These are phyloP conservation scores for Fusarium begoniae DNA, from an alignment of 2,329 filamentous ascomycete genomes.

Conservation along the genomic window DNA sequence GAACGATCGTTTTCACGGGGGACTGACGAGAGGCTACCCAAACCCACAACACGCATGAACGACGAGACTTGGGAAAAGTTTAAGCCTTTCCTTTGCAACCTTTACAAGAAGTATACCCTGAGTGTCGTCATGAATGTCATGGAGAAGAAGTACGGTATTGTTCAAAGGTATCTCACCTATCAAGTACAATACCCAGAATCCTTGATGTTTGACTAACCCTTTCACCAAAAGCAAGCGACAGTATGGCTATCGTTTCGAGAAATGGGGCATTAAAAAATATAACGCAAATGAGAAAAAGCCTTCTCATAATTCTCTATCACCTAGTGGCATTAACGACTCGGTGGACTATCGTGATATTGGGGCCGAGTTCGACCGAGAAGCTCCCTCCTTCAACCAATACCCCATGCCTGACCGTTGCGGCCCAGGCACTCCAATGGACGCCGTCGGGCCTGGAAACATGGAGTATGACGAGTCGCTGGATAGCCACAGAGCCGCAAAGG, in stretches of 20 bases:
- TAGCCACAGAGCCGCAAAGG: not conserved
- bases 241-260: slow-evolving; percentile 44
- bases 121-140: slow-evolving; percentile 34
- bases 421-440: not conserved
- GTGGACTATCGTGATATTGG: not conserved
- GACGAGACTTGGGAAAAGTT: slow-evolving; percentile 36
- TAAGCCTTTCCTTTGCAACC: slow-evolving; percentile 29
- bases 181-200: not conserved
- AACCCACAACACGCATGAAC: slow-evolving; percentile 36
- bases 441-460: slow-evolving; percentile 1
- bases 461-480: not conserved
- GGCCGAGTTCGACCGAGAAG: not conserved
- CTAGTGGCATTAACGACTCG: slow-evolving; percentile 5
- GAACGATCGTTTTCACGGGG: slow-evolving; percentile 9
- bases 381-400: not conserved
- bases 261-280: slow-evolving; percentile 44
- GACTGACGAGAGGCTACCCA: slow-evolving; percentile 15
- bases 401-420: not conserved
- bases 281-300: slow-evolving; percentile 28
- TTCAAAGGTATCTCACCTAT: slow-evolving; percentile 31
- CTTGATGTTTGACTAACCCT: not conserved
- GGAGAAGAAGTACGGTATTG: slow-evolving; percentile 24
- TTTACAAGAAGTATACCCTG: slow-evolving; percentile 37
- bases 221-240: slow-evolving; percentile 42
- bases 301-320: not conserved